Evolutionary conservation across 805 yeast species (phyloP).

Genomic region (Wickerhamomyces xylosicus): DNA sequence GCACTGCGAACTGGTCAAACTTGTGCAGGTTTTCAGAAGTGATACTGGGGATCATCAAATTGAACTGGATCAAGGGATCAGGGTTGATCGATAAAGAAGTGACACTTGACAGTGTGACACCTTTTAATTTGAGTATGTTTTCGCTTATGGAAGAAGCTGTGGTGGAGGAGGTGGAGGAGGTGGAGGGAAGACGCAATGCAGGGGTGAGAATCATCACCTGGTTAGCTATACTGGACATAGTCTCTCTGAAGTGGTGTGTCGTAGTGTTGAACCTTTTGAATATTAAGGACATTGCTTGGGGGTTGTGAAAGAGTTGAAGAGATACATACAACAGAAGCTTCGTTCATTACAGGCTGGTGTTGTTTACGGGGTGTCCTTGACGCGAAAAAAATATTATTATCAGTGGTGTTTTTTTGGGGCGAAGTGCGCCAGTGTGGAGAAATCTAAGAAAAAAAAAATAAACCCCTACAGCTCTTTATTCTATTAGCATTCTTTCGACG

Average conservation of each 20-base stretch:
- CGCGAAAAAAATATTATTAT: too few species aligned
- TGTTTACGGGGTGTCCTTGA: too few species aligned
- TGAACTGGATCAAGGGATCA: conserved; percentile 71
- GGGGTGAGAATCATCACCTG: conserved; percentile 54
- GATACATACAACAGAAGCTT: too few species aligned
- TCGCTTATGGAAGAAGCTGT: too few species aligned
- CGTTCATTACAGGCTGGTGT: too few species aligned
- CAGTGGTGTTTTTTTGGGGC: too few species aligned
- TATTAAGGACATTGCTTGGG: background rate
- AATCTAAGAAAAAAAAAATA: background rate
- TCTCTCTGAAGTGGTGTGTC: conserved; percentile 20
- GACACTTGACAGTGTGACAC: conserved; percentile 81
- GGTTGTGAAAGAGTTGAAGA: background rate
- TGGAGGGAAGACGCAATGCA: conserved; percentile 23
- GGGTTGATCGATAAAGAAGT: conserved; percentile 75
- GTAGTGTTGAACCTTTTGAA: conserved; percentile 2
- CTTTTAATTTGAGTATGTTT: conserved; percentile 30
- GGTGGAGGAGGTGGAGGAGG: conserved; percentile 12
- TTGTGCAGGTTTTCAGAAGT: conserved; percentile 61
- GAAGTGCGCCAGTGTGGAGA: too few species aligned
- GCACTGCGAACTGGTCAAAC: conserved; percentile 57
- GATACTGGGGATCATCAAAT: conserved; percentile 75
- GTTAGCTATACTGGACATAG: conserved; percentile 36
- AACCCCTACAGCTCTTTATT: too few species aligned
- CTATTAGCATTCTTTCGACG: too few species aligned